phyloP scores from a whole-genome alignment of 2,329 filamentous ascomycete species.

The Claviceps monticola region DNA sequence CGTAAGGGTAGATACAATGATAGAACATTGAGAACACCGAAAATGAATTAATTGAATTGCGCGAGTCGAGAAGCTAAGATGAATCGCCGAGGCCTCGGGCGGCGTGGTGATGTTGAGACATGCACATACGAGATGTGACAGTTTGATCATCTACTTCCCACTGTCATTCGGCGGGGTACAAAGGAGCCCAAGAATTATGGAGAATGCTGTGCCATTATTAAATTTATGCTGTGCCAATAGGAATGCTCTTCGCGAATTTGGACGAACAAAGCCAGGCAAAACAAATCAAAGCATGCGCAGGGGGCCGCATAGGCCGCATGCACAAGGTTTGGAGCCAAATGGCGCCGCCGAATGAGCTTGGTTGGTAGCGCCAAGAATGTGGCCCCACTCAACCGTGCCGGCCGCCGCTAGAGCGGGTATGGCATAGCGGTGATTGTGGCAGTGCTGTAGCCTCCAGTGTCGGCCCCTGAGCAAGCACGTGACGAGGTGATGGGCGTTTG shows the following conservation, averaged over 20 bases:
- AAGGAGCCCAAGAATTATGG: too few species aligned
- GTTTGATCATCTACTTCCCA: too few species aligned
- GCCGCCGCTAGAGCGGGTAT: background rate
- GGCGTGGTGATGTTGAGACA: too few species aligned
- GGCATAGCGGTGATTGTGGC: background rate
- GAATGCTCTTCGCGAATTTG: background rate
- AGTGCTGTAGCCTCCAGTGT: background rate
- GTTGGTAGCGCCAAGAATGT: background rate
- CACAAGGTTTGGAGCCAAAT: background rate
- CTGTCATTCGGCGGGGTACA: too few species aligned
- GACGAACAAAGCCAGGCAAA: background rate
- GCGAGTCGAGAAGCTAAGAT: too few species aligned
- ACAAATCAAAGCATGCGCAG: background rate
- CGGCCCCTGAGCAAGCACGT: background rate
- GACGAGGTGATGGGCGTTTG: background rate
- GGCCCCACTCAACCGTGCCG: background rate
- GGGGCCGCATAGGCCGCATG: background rate
- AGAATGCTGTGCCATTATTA: too few species aligned
- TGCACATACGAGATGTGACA: too few species aligned
- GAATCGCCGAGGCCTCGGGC: too few species aligned
- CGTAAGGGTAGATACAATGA: too few species aligned
- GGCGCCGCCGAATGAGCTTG: background rate
- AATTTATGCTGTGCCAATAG: too few species aligned
- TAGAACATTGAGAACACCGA: too few species aligned
- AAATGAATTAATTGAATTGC: too few species aligned